A percentile compares a stretch with the other conserved stretches of the same genome.
phyloP scores from a whole-genome alignment of 306 rosid species.

The Mucuna pruriens region DNA sequence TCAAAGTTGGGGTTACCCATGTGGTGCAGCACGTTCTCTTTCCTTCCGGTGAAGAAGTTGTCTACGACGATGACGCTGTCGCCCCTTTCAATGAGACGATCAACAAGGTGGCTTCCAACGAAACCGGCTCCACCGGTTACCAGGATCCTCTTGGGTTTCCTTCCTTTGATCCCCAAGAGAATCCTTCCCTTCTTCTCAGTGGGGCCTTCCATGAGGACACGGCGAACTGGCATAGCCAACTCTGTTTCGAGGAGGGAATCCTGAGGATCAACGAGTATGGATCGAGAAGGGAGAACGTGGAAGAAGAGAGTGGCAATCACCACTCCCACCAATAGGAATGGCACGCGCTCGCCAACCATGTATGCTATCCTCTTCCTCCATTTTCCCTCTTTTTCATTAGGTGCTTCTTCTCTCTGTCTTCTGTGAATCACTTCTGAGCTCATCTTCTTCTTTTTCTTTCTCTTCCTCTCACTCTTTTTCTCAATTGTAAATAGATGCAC shows the following conservation, averaged over 20 bases:
- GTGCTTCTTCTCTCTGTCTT: constrained; percentile 30
- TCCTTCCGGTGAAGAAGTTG: constrained; percentile 86
- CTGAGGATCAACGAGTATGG: neutral
- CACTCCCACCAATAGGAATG: constrained; percentile 45
- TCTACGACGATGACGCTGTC: constrained; percentile 86
- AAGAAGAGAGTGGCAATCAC: constrained; percentile 46
- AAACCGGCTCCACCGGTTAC: constrained; percentile 98
- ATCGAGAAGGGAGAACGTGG: constrained; percentile 34
- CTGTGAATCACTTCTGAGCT: constrained; percentile 54
- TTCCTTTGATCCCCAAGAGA: constrained; percentile 41
- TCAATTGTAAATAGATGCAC: no score
- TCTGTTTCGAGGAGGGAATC: constrained; percentile 10
- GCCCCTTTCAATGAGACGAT: constrained; percentile 80
- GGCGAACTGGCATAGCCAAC: constrained; percentile 46
- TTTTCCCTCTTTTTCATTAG: no score
- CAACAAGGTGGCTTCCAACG: constrained; percentile 94
- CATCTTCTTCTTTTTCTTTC: neutral
- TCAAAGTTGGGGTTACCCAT: constrained; percentile 83
- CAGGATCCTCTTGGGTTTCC: constrained; percentile 60
- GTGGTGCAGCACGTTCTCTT: constrained; percentile 75
- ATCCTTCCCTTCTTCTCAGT: constrained; percentile 41
- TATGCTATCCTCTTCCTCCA: neutral
- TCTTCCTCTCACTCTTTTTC: no score
- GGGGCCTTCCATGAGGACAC: constrained; percentile 41
- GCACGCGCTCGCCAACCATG: constrained; percentile 8